These are phyloP conservation scores for Saccharomycopsis hybrid DNA, from an alignment of 1,139 yeast species.

Conservation along the genomic window DNA sequence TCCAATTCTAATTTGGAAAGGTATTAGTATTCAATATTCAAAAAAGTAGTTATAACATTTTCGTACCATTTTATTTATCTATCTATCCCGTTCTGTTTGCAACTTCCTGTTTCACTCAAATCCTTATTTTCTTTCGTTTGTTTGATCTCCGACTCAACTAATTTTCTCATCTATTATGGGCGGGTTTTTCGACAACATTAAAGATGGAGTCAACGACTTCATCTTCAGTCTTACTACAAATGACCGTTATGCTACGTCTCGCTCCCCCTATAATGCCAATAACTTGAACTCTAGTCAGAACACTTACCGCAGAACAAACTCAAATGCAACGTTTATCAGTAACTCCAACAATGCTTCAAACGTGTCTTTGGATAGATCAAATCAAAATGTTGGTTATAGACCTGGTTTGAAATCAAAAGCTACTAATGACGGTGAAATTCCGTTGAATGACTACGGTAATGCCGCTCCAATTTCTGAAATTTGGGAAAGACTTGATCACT, in stretches of 20 bases:
- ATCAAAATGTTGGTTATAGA: constrained; percentile 13
- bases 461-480: constrained; percentile 65
- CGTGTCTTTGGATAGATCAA: constrained; percentile 4
- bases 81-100: too few species aligned
- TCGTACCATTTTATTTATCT: too few species aligned
- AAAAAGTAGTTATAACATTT: too few species aligned
- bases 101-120: too few species aligned
- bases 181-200: constrained; percentile 19
- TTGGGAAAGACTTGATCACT: constrained; percentile 67
- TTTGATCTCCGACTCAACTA: too few species aligned
- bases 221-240: constrained; percentile 20
- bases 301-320: constrained; percentile 13
- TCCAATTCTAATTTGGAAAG: too few species aligned
- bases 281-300: constrained; percentile 15
- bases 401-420: constrained; percentile 27
- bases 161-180: too few species aligned
- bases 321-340: constrained; percentile 8
- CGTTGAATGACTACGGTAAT: constrained; percentile 23
- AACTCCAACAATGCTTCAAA: constrained; percentile 10
- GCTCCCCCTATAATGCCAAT: constrained; percentile 18
- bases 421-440: constrained; percentile 25
- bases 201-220: constrained; percentile 20
- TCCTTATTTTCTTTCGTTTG: too few species aligned
- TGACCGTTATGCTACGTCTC: constrained; percentile 20
- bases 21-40: too few species aligned